Percentiles rank a stretch among this genome's conserved stretches.
Conservation (phyloP, 2,329 filamentous ascomycete genomes). For the Septoria petroselini region DNA sequence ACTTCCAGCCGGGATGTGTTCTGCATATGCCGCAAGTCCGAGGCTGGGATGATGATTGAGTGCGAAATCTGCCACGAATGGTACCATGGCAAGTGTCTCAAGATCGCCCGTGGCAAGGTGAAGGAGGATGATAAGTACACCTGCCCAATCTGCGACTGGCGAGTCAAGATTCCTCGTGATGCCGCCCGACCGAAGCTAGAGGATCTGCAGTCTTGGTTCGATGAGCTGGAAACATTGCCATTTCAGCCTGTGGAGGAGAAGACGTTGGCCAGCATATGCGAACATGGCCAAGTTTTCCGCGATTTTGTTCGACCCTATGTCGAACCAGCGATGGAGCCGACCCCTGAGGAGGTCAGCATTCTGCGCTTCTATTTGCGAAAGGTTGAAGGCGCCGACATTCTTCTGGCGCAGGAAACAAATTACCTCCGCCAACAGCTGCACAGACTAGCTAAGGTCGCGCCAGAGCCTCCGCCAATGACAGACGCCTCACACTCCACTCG, state of each 20-base stretch:
- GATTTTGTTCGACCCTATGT: slow-evolving; percentile 77
- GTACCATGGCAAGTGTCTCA: slow-evolving; percentile 98
- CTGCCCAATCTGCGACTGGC: slow-evolving; percentile 96
- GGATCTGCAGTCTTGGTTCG: slow-evolving; percentile 77
- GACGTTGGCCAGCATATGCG: slow-evolving; percentile 77
- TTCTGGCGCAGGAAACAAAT: slow-evolving; percentile 91
- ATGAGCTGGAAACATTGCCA: slow-evolving; percentile 69
- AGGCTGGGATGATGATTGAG: slow-evolving; percentile 99
- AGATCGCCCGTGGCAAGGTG: slow-evolving; percentile 94
- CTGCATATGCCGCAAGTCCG: slow-evolving; percentile 88
- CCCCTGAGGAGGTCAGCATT: slow-evolving; percentile 79
- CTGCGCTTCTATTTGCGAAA: slow-evolving; percentile 95
- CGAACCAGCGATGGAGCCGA: slow-evolving; percentile 70
- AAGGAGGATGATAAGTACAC: slow-evolving; percentile 99
- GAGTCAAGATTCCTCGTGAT: slow-evolving; percentile 93
- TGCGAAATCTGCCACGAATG: slow-evolving; percentile 98
- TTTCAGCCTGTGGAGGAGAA: slow-evolving; percentile 97
- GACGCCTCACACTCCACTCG: slow-evolving; percentile 86
- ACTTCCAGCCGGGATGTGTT: slow-evolving; percentile 73
- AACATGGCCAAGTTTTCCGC: slow-evolving; percentile 79
- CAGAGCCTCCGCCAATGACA: slow-evolving; percentile 77
- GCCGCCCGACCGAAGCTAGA: slow-evolving; percentile 93
- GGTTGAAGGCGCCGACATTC: slow-evolving; percentile 92
- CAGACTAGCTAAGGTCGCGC: slow-evolving; percentile 88
- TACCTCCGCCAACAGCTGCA: slow-evolving; percentile 95